Base-by-base conservation (phyloP, 768 basidiomycete species). In the Porphyrellus cyaneotinctus region DNA sequence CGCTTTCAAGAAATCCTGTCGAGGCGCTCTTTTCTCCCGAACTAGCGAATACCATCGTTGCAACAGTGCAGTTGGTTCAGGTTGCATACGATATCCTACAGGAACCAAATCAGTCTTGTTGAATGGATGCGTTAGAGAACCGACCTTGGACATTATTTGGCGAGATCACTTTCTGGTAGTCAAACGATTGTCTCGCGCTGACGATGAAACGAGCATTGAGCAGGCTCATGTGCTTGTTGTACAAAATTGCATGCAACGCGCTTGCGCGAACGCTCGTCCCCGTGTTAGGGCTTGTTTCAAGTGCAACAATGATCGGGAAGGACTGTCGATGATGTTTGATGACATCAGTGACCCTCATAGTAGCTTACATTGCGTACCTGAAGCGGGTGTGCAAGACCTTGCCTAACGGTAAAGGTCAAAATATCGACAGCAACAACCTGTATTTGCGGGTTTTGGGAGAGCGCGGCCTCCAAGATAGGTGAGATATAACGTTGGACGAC, bases 351-450 rank as follows among this genome's bases (percentile, higher is more conserved):
- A 47, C 30, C 24, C 12, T n/a, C 26, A 50, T 4, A 17, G 41
- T n/a, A 31, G 23, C 42, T 31, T 28, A 59, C n/a, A 38, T 32
- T 6, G 49, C 78, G 48, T 62, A 88, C 90, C 75, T 91, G 89
- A 7, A 99, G 77, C 0, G 97, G 97, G 71, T 98, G 95, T 6
- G 93, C 91, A 47, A 98, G 77, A 3, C 97, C 97, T 70, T 97
- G 95, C 63, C 88, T 92, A 57, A 98, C 84, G 0, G 94, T 95
- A 62, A 97, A 95, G 30, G 82, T 87, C 49, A 99, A 70, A 39
- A 98, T 88, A 57, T 98, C 95, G 47, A 97, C 80, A 8, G 95
- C 95, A 20, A 87, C 78, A 18, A 79, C 78, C 66, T 95, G 93
- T 37, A 88, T 88, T 47, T 81, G 81, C 2, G 75, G 57, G 58